Conservation (phyloP, 164 flowering plant species). For the Litsea cubeba region DNA sequence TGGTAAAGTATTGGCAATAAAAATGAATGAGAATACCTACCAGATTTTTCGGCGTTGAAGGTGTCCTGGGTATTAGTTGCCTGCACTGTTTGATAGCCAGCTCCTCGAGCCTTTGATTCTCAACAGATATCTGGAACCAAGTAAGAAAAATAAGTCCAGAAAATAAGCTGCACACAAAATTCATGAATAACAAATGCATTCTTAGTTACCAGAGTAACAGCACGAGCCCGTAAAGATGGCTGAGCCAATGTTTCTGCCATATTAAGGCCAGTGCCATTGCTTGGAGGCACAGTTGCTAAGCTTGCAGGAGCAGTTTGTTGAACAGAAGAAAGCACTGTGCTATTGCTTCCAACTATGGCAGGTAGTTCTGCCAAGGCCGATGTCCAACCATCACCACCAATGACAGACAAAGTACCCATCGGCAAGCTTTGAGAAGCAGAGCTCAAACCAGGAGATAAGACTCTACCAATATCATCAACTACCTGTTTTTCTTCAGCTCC, state of each 20-base stretch:
- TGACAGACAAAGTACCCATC: slow-evolving; percentile 43
- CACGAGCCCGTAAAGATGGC: slow-evolving; percentile 57
- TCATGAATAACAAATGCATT: background rate
- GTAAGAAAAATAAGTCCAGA: background rate
- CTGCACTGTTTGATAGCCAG: slow-evolving; percentile 77
- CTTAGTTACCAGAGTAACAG: slow-evolving; percentile 59
- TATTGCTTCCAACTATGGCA: slow-evolving; percentile 32
- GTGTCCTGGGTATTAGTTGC: slow-evolving; percentile 77
- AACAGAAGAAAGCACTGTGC: slow-evolving; percentile 24
- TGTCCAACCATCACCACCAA: slow-evolving; percentile 80
- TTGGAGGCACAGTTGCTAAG: slow-evolving; percentile 26
- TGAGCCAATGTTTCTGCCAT: slow-evolving; percentile 94
- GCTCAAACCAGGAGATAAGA: slow-evolving; percentile 65
- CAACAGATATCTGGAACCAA: slow-evolving; percentile 41
- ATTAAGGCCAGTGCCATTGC: slow-evolving; percentile 49
- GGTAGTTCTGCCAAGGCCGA: slow-evolving; percentile 88
- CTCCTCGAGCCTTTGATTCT: slow-evolving; percentile 79
- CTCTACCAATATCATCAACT: slow-evolving; percentile 48
- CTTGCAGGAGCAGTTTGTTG: slow-evolving; percentile 35
- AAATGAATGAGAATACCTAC: slow-evolving; percentile 30
- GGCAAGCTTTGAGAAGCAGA: slow-evolving; percentile 57
- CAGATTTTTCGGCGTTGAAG: slow-evolving; percentile 61
- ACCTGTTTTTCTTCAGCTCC: slow-evolving; percentile 63
- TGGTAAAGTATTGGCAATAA: background rate
- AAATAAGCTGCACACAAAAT: background rate